Conservation (phyloP, 2,329 filamentous ascomycete genomes). For the Fusarium sp. region DNA sequence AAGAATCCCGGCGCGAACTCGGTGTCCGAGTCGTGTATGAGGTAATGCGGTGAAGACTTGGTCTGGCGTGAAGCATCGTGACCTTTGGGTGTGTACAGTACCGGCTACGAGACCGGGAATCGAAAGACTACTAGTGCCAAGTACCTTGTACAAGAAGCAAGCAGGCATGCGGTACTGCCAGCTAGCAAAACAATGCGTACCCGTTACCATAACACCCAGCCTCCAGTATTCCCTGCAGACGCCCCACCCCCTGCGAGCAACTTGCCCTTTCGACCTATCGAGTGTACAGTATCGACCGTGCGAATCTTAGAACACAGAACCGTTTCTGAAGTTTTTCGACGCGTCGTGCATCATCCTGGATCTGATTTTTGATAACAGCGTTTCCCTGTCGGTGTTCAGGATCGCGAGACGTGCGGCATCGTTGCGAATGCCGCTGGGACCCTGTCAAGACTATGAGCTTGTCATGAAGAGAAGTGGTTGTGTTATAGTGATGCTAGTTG, state of each 20-base stretch:
- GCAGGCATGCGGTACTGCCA: slow-evolving; percentile 7
- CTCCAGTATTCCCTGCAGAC: slow-evolving; percentile 38
- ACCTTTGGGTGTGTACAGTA: slow-evolving; percentile 39
- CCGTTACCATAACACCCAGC: slow-evolving; percentile 46
- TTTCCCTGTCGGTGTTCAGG: slow-evolving; percentile 40
- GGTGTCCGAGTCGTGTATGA: slow-evolving; percentile 48
- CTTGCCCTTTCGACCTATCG: slow-evolving; percentile 27
- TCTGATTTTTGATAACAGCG: slow-evolving; percentile 39
- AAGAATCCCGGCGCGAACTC: slow-evolving; percentile 47
- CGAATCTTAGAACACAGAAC: slow-evolving; percentile 19
- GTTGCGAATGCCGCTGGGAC: slow-evolving; percentile 41
- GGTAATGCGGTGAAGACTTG: slow-evolving; percentile 49
- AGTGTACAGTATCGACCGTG: slow-evolving; percentile 35
- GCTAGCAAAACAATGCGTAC: slow-evolving; percentile 36
- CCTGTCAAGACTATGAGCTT: slow-evolving; percentile 20
- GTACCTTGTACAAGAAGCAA: slow-evolving; percentile 35
- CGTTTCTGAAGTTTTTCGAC: slow-evolving; percentile 37
- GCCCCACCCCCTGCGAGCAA: slow-evolving; percentile 37
- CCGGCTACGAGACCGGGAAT: slow-evolving; percentile 46
- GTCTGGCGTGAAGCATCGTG: slow-evolving; percentile 47
- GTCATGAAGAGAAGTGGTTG: slow-evolving; percentile 11
- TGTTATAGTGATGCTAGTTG: slow-evolving; percentile 24
- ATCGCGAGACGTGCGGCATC: slow-evolving; percentile 45
- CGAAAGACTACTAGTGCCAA: slow-evolving; percentile 27
- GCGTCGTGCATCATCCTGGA: slow-evolving; percentile 45